Evolutionary conservation across 2,329 filamentous ascomycete species (phyloP), one percentile per base, ranked within the genome.

Genomic region (Didymella arachidicola): DNA sequence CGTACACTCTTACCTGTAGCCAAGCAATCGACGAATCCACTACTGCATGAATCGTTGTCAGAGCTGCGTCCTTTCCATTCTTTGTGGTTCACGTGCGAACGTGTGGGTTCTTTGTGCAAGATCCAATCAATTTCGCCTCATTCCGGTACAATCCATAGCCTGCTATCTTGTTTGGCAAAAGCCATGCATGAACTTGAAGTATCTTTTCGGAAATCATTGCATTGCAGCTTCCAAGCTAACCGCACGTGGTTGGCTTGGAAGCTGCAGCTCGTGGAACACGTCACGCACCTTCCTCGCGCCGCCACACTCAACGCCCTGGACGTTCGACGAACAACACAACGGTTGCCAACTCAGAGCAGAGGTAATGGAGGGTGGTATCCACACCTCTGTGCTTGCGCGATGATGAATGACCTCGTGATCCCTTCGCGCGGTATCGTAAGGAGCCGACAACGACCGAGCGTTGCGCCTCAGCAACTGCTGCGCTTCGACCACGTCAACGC

Each of bases 321-420:
- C 36, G 47, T 62, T 68, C 57, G 41, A 61, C 63, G 66, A 70
- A 70, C 66, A 70, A 65, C 67, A 66, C 63, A 69, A 69, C 67
- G 55, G 59, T 50, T 70, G 67, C 67, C 66, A 69, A 60, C 66
- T 66, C 67, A 70, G 62, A 65, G 64, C 36, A 65, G 50, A 42
- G 57, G 53, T 62, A 52, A 61, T 60, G 57, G 61, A 67, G 61
- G 64, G 61, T 63, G 54, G 48, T 45, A 53, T 54, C 60, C 61
- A 63, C 65, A 67, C 64, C 61, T 51, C 44, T 58, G 49, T 61
- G 53, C 53, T 64, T 63, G 53, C 62, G 50, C 39, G 53, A 51
- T 60, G 39, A 53, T 54, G 45, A 47, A 42, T 54, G 50, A 47
- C 50, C 52, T 36, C 44, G 27, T 46, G 39, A 51, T 32, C 52